A percentile compares a stretch with the other conserved stretches of the same genome.
Conservation (phyloP, 495 filamentous ascomycete species). For the Penicillium cosmopolitanum region DNA sequence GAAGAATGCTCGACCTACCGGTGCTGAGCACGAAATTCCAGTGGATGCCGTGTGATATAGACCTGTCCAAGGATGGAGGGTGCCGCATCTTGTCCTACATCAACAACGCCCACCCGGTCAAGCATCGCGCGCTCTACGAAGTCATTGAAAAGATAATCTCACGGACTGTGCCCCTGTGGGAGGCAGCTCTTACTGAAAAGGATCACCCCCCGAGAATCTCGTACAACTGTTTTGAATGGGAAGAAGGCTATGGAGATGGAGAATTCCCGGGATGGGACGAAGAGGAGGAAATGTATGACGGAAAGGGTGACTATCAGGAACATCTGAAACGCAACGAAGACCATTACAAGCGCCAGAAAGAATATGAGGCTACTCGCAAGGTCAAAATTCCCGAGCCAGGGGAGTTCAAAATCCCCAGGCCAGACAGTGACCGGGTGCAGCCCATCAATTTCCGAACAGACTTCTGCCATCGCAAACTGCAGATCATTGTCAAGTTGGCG, state of each 20-base stretch:
- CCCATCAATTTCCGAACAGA: constrained; percentile 33
- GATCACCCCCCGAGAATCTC: constrained; percentile 15
- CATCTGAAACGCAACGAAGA: constrained; percentile 13
- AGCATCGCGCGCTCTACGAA: constrained; percentile 51
- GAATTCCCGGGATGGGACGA: constrained; percentile 2
- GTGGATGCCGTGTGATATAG: constrained; percentile 62
- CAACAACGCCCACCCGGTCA: constrained; percentile 61
- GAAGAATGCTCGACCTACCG: neutral
- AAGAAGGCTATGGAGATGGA: constrained; percentile 1
- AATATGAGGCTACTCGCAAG: neutral
- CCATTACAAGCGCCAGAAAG: neutral
- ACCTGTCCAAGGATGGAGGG: constrained; percentile 33
- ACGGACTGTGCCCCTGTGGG: constrained; percentile 57
- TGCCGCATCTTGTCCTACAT: constrained; percentile 53
- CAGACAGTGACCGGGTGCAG: neutral
- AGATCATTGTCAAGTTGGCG: constrained; percentile 67
- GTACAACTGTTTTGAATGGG: constrained; percentile 22
- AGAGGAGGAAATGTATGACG: neutral
- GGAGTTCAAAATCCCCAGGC: constrained; percentile 26
- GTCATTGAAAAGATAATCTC: constrained; percentile 54
- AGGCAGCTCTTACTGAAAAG: constrained; percentile 27
- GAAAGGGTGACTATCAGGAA: constrained; percentile 11
- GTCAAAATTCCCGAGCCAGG: constrained; percentile 43
- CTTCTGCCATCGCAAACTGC: constrained; percentile 45
- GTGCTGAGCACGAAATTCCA: constrained; percentile 49